Percentiles rank a stretch among this genome's conserved stretches.
These are phyloP conservation scores for Breviolum minutum DNA, from an alignment of 73 alveolate genomes.

Conservation along the genomic window DNA sequence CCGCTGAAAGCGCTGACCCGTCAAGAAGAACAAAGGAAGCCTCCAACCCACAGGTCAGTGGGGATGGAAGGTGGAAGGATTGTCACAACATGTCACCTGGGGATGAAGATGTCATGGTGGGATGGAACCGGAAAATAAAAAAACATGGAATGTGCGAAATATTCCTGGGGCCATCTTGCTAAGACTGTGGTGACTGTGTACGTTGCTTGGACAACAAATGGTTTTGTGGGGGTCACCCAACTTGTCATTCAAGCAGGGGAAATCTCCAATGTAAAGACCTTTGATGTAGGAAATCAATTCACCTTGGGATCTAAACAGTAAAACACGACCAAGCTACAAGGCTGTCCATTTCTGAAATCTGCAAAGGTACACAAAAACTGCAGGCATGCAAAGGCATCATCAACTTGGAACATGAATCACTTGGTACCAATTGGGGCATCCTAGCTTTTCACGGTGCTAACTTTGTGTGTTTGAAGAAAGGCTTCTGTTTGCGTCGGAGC, in stretches of 20 bases:
- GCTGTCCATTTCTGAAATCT: no score
- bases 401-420: neutral
- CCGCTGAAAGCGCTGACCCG: conserved; percentile 44
- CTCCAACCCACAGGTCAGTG: neutral
- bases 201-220: no score
- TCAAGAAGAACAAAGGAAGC: conserved; percentile 70
- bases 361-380: neutral
- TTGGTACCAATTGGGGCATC: neutral
- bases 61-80: neutral
- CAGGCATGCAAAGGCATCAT: neutral
- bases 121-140: neutral
- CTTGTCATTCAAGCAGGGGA: no score
- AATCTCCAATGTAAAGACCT: no score
- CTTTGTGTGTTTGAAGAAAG: neutral
- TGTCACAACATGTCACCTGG: neutral
- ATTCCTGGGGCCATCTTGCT: neutral
- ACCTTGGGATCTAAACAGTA: no score
- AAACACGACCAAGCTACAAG: no score
- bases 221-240: no score
- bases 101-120: neutral
- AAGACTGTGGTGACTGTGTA: no score
- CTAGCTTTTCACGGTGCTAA: no score
- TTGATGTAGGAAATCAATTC: no score
- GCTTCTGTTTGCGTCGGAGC: neutral
- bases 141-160: neutral